phyloP scores from a whole-genome alignment of 208 protist genomes.

The Trypanosoma brucei region DNA sequence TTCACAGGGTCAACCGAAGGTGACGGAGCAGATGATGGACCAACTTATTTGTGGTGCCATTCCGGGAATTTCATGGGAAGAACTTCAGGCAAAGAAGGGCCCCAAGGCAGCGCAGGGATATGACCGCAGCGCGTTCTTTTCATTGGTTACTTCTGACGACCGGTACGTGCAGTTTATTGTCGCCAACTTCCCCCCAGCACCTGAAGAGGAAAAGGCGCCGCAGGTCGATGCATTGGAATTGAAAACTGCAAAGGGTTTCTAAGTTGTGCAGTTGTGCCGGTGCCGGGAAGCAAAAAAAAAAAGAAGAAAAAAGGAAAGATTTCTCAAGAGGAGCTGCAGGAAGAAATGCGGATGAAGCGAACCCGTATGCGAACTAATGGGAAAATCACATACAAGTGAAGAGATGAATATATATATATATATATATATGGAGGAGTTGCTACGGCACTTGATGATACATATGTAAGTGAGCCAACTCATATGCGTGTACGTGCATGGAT shows the following conservation, averaged over 20 bases:
- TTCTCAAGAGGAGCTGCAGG: constrained; percentile 4
- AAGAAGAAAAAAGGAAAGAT: constrained; percentile 6
- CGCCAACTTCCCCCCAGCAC: constrained; percentile 72
- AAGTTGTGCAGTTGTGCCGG: constrained; percentile 1
- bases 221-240: constrained; percentile 74
- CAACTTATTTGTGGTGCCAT: constrained; percentile 87
- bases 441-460: no score
- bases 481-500: constrained; percentile 3
- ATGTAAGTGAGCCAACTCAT: background rate
- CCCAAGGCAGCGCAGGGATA: constrained; percentile 59
- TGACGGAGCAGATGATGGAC: constrained; percentile 83
- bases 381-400: no score
- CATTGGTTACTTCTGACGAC: constrained; percentile 63
- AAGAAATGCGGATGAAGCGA: background rate
- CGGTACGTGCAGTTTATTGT: constrained; percentile 71
- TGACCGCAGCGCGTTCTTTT: constrained; percentile 73
- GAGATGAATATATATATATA: no score
- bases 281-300: background rate
- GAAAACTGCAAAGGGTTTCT: constrained; percentile 84
- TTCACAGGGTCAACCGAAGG: constrained; percentile 70
- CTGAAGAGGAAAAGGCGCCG: constrained; percentile 55
- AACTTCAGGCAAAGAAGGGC: constrained; percentile 76
- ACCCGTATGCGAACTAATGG: background rate
- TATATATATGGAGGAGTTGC: no score
- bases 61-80: constrained; percentile 73